Evolutionary conservation across 495 filamentous ascomycete species (phyloP), one percentile per base, ranked within the genome.

Genomic region (Poronia punctata): DNA sequence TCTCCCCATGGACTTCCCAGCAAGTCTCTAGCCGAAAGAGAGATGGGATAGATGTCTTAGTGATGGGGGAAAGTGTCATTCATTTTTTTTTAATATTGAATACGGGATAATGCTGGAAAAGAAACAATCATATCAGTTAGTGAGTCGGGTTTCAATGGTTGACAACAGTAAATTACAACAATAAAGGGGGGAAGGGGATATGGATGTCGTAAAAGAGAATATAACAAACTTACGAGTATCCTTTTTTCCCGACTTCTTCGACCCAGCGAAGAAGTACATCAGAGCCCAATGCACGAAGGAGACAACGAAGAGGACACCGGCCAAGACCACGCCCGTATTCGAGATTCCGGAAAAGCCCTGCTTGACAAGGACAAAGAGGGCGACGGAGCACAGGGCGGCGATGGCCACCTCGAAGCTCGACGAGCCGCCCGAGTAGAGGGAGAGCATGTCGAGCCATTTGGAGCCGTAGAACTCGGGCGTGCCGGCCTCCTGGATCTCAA

Each of bases 401-500:
- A 45, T 45, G 42, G 42, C 42, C 15, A 45, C 42, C 35, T 45
- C 42, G 35, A 38, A 45, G 35, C 42, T 45, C 0, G 42, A 45
- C 12, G 42, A 45, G 22, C 42, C n/a, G n/a, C n/a, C 42, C 9
- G 42, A 45, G 42, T 45, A 45, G 42, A 45, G 35, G 7, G 42
- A 45, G 4, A 45, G 42, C 5, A 45, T 10, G 28, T 45, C 35
- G 35, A 45, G 31, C 42, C 34, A 45, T 28, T 45, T 45, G 6
- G 42, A 38, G 35, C 20, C 40, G 40, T 38, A 37, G 34, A 45
- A 27, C 30, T 45, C 42, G 28, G 42, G 42, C 1, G 27, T 15
- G 14, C n/a, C n/a, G n/a, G 42, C 34, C 5, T 45, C 42, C 10
- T 45, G 34, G 14, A 45, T 38, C 27, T 45, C 42, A 12, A 45